phyloP scores from a whole-genome alignment of 1,284 basidiomycete genomes.

The Melampsora larici-populina region DNA sequence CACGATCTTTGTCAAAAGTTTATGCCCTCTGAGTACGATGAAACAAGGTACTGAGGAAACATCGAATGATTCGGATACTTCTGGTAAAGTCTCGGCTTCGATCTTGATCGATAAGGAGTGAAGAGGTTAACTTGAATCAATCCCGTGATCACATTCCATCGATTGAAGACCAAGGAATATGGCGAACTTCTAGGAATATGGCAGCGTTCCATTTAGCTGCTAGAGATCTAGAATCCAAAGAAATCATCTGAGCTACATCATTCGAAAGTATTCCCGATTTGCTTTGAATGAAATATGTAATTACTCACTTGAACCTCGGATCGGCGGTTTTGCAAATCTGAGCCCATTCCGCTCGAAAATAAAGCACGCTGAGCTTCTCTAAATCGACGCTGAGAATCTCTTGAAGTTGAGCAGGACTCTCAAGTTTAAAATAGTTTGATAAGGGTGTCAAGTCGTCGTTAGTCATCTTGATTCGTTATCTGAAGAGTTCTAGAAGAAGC shows the following conservation, averaged over 20 bases:
- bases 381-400: conserved; percentile 70
- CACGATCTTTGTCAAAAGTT: conserved; percentile 71
- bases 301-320: conserved; percentile 4
- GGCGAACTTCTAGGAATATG: conserved; percentile 24
- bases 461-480: no score
- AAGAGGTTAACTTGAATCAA: background rate
- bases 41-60: conserved; percentile 86
- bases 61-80: conserved; percentile 90
- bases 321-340: conserved; percentile 65
- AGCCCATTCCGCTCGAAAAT: conserved; percentile 92
- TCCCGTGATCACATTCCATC: background rate
- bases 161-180: conserved; percentile 1
- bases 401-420: conserved; percentile 70
- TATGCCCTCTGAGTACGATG: conserved; percentile 81
- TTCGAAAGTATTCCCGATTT: background rate
- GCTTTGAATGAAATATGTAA: background rate
- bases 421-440: conserved; percentile 53
- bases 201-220: conserved; percentile 16
- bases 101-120: conserved; percentile 61
- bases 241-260: conserved; percentile 64
- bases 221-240: conserved; percentile 8
- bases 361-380: conserved; percentile 72
- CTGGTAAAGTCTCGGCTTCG: conserved; percentile 80
- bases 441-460: no score
- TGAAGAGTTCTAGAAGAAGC: no score